A percentile compares a stretch with the other conserved stretches of the same genome.
These are phyloP conservation scores for Physcomitrellopsis africana DNA, from an alignment of 225 moss, liverwort and hornwort species.

Conservation along the genomic window DNA sequence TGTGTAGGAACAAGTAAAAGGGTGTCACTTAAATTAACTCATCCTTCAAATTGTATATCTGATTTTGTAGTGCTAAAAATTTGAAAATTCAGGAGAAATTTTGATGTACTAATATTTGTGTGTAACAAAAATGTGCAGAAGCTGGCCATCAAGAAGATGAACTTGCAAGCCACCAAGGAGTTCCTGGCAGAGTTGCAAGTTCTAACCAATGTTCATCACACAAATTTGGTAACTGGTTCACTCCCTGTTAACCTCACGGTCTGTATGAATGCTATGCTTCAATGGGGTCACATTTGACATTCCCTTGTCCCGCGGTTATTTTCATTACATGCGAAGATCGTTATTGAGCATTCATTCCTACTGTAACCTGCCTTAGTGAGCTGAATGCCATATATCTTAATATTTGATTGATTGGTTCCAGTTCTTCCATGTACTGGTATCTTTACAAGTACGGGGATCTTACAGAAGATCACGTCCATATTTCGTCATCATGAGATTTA, in stretches of 20 bases:
- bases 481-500: conserved; percentile 10
- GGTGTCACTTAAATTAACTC: not conserved
- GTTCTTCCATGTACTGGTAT: conserved; percentile 20
- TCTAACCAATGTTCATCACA: conserved; percentile 94
- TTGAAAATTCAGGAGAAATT: not conserved
- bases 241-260: conserved; percentile 1
- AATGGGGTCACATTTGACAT: not conserved
- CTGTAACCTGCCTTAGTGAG: conserved; percentile 17
- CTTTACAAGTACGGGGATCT: conserved; percentile 15
- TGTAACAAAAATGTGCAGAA: conserved; percentile 54
- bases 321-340: not conserved
- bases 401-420: conserved; percentile 23
- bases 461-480: conserved; percentile 8
- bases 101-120: conserved; percentile 21
- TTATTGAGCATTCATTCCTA: not conserved
- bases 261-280: conserved; percentile 21
- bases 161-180: conserved; percentile 85
- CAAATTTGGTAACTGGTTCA: conserved; percentile 73
- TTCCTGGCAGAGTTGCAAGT: conserved; percentile 97
- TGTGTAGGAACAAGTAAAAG: not conserved
- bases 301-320: conserved; percentile 10
- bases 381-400: conserved; percentile 3
- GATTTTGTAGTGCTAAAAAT: not conserved
- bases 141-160: conserved; percentile 92
- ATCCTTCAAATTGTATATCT: not conserved